A percentile compares a stretch with the other conserved stretches of the same genome.
These are phyloP conservation scores for Neurospora sp. DNA, from an alignment of 495 filamentous ascomycete genomes.

Conservation along the genomic window DNA sequence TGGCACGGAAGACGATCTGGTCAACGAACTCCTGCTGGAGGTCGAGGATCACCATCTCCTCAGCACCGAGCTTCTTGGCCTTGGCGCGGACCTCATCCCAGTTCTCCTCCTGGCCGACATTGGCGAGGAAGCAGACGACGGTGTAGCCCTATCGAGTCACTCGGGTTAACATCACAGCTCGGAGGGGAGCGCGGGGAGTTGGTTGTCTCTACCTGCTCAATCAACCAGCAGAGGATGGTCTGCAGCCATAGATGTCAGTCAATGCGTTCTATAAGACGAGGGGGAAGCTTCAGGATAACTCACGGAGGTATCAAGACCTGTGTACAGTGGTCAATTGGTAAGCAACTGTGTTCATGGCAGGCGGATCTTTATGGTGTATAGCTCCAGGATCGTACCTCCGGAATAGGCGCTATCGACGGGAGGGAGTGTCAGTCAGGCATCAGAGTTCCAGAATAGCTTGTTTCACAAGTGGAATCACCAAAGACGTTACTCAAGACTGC, in stretches of 20 bases:
- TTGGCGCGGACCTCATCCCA: slow-evolving; percentile 47
- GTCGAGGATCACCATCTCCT: slow-evolving; percentile 52
- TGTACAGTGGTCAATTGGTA: background rate
- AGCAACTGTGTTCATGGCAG: slow-evolving; percentile 4
- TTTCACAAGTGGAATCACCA: background rate
- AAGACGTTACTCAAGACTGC: background rate
- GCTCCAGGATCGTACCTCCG: slow-evolving; percentile 21
- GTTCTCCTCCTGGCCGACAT: slow-evolving; percentile 44
- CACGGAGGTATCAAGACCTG: slow-evolving; percentile 54
- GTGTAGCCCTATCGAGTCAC: slow-evolving; percentile 15
- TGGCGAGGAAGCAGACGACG: slow-evolving; percentile 42
- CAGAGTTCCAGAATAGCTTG: background rate
- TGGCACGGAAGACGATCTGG: slow-evolving; percentile 77
- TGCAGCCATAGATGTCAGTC: slow-evolving; percentile 1
- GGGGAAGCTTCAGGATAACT: slow-evolving; percentile 32
- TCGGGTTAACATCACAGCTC: slow-evolving; percentile 32
- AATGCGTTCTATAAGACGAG: background rate
- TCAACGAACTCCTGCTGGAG: slow-evolving; percentile 72
- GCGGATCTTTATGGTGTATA: background rate
- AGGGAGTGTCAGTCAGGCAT: slow-evolving; percentile 7
- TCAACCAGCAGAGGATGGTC: slow-evolving; percentile 47
- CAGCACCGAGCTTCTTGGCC: slow-evolving; percentile 60
- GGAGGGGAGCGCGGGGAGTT: background rate
- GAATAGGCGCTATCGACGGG: slow-evolving; percentile 32
- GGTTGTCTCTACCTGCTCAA: slow-evolving; percentile 39